Conservation (phyloP, 805 yeast species). For the Candida awuae region DNA sequence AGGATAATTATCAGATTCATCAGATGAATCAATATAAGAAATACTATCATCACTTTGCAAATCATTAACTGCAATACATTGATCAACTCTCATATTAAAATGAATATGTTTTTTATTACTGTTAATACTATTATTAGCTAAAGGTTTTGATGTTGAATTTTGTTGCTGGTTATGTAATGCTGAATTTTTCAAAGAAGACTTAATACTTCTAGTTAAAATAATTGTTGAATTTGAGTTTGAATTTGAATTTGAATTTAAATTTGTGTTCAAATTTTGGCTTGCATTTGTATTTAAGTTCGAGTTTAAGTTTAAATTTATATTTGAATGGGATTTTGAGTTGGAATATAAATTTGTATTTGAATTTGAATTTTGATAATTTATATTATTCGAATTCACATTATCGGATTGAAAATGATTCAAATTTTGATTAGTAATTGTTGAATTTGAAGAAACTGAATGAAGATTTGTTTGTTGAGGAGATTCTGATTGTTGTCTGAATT, state of each 20-base stretch:
- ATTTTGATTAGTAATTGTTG: slow-evolving; percentile 1
- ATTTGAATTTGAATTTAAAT: too few relatives aligned
- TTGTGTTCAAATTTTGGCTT: too few relatives aligned
- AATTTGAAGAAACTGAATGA: slow-evolving; percentile 1
- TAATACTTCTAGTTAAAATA: slow-evolving; percentile 4
- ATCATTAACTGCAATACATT: slow-evolving; percentile 69
- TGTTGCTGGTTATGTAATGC: slow-evolving; percentile 8
- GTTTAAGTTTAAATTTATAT: too few relatives aligned
- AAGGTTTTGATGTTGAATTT: neutral
- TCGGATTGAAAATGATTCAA: too few relatives aligned
- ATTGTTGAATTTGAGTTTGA: slow-evolving; percentile 5
- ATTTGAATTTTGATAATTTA: too few relatives aligned
- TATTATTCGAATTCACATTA: too few relatives aligned
- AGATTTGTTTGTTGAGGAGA: neutral
- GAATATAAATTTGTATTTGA: slow-evolving; percentile 6
- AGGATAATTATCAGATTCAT: slow-evolving; percentile 21
- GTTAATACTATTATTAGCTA: neutral
- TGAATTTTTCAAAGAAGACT: slow-evolving; percentile 14
- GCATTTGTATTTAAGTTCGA: too few relatives aligned
- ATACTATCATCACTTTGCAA: slow-evolving; percentile 1
- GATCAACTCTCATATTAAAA: slow-evolving; percentile 90
- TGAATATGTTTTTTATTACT: slow-evolving; percentile 61
- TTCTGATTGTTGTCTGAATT: slow-evolving; percentile 21
- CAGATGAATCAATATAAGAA: slow-evolving; percentile 14
- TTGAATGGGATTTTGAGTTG: too few relatives aligned